These are phyloP conservation scores for Zoysia pacifica DNA, from an alignment of 176 grass and related monocot genomes.

Conservation along the genomic window DNA sequence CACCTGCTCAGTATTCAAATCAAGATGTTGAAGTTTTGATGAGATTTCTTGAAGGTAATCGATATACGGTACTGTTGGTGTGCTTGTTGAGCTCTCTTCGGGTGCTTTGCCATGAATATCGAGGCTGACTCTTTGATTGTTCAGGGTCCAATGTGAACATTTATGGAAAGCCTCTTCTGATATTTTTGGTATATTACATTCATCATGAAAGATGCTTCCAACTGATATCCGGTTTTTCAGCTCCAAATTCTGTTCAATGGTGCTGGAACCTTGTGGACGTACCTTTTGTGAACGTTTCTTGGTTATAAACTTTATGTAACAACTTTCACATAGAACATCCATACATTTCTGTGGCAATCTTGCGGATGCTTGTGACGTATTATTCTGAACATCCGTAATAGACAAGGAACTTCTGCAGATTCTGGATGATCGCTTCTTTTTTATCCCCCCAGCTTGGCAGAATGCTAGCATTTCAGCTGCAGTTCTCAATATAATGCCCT, in stretches of 20 bases:
- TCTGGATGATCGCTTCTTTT: constrained; percentile 55
- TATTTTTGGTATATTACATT: constrained; percentile 23
- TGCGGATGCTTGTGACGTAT: constrained; percentile 28
- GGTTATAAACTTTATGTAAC: constrained; percentile 48
- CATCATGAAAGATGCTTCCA: constrained; percentile 22
- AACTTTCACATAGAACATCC: constrained; percentile 44
- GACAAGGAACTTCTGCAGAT: constrained; percentile 35
- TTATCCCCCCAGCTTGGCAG: constrained; percentile 43
- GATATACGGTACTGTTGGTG: constrained; percentile 47
- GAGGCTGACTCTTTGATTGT: constrained; percentile 18
- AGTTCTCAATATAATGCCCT: constrained; percentile 34
- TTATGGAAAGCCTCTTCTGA: constrained; percentile 21
- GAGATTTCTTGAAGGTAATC: constrained; percentile 35
- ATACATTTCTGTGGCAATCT: constrained; percentile 39
- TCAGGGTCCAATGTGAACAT: constrained; percentile 1
- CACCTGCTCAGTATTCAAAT: constrained; percentile 44
- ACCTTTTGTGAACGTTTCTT: constrained; percentile 57
- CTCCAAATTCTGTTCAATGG: constrained; percentile 34
- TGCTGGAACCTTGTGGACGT: constrained; percentile 15
- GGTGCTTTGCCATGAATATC: constrained; percentile 33
- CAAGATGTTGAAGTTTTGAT: constrained; percentile 50
- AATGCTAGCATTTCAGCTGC: constrained; percentile 47
- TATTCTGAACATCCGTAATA: constrained; percentile 29
- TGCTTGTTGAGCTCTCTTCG: constrained; percentile 32
- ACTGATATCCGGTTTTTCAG: constrained; percentile 14